Evolutionary conservation across 2,329 filamentous ascomycete genomes (phyloP).

Genomic region (Pseudogymnoascus verrucosus): DNA sequence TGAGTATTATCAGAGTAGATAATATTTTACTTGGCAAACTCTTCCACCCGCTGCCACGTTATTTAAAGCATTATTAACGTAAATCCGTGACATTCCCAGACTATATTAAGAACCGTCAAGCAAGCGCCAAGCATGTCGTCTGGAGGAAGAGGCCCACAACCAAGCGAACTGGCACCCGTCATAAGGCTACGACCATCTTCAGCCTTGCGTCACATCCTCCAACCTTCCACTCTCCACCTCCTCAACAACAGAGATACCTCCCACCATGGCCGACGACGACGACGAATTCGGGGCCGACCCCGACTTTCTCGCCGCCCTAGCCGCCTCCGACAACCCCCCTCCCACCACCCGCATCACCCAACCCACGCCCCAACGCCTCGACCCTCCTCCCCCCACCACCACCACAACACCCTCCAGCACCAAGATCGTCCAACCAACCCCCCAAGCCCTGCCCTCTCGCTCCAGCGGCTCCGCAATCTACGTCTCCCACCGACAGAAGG

Average conservation of each 20-base stretch:
- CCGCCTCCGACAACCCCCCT: constrained; percentile 29
- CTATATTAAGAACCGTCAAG: neutral
- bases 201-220: neutral
- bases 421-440: constrained; percentile 77
- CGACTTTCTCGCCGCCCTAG: constrained; percentile 48
- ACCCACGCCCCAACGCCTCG: constrained; percentile 48
- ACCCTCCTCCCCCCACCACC: constrained; percentile 39
- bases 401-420: constrained; percentile 26
- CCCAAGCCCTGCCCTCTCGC: constrained; percentile 67
- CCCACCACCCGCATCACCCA: constrained; percentile 33
- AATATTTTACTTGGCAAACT: neutral
- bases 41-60: neutral
- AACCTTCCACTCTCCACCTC: neutral
- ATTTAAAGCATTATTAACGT: neutral
- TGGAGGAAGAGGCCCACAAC: neutral
- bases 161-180: neutral
- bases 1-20: neutral
- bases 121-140: neutral
- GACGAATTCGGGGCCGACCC: constrained; percentile 49
- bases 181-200: neutral
- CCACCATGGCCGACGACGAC: constrained; percentile 39
- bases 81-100: neutral
- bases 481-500: constrained; percentile 87
- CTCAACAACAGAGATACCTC: neutral
- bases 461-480: constrained; percentile 68